These are phyloP conservation scores for Perkinsus chesapeaki DNA, from an alignment of 169 alveolate genomes.

Conservation along the genomic window DNA sequence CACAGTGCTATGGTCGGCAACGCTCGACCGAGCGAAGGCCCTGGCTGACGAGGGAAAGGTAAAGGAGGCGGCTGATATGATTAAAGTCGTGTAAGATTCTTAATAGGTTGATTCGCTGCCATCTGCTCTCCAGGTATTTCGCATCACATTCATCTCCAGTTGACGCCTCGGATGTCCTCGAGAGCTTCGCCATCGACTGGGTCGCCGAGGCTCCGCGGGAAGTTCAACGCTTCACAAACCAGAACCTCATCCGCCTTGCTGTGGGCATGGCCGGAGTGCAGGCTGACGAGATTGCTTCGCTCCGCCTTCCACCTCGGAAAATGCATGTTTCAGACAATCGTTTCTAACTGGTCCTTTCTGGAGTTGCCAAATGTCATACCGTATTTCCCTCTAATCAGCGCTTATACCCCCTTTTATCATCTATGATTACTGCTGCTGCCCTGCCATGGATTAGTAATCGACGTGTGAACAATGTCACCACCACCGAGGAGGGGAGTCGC, in stretches of 20 bases:
- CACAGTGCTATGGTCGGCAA: background rate
- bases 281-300: background rate
- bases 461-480: too few species aligned
- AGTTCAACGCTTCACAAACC: background rate
- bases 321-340: background rate
- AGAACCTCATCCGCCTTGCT: background rate
- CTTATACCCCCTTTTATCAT: background rate
- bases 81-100: background rate
- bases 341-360: background rate
- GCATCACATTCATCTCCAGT: background rate
- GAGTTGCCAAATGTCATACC: background rate
- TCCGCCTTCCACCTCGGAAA: background rate
- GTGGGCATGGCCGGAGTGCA: background rate
- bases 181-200: slow-evolving; percentile 2
- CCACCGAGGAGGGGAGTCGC: too few species aligned
- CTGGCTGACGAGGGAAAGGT: background rate
- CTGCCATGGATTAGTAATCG: background rate
- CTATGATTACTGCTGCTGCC: background rate
- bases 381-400: background rate
- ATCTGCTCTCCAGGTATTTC: background rate
- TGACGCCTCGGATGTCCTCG: background rate
- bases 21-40: background rate
- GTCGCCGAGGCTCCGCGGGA: background rate
- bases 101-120: background rate
- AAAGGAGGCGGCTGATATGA: background rate